phyloP scores from a whole-genome alignment of 2,329 filamentous ascomycete species.

The Ophiostoma quercus region DNA sequence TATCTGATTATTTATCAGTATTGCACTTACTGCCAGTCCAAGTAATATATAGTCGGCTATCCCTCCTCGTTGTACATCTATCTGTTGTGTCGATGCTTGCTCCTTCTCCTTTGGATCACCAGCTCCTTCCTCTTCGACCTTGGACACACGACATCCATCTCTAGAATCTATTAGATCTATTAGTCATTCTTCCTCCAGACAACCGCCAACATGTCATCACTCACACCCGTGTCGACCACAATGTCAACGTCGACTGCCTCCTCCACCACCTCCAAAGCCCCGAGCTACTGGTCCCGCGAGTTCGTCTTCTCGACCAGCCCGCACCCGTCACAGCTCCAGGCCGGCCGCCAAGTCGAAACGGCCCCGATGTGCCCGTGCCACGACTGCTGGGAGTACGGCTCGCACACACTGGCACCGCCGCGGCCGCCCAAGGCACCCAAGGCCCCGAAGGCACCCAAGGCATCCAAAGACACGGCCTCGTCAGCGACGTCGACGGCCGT shows the following conservation, averaged over 20 bases:
- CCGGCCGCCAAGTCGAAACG: constrained; percentile 20
- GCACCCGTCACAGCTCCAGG: constrained; percentile 21
- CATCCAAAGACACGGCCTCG: background rate
- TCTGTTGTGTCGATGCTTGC: background rate
- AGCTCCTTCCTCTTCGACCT: background rate
- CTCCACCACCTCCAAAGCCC: background rate
- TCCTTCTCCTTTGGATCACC: background rate
- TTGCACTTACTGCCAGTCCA: too few relatives aligned
- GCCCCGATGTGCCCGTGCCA: constrained; percentile 27
- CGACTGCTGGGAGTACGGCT: constrained; percentile 25
- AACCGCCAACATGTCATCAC: background rate
- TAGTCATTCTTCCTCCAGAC: background rate
- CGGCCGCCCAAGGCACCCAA: constrained; percentile 16
- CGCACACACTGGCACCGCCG: constrained; percentile 19
- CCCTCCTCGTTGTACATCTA: background rate
- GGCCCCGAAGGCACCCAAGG: background rate
- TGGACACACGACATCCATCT: background rate
- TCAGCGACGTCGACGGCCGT: background rate
- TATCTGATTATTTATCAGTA: background rate
- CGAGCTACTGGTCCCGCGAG: background rate
- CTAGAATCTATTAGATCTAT: background rate
- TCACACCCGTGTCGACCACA: background rate
- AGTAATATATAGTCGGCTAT: background rate
- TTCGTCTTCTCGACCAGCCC: constrained; percentile 19
- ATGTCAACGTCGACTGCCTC: background rate